Conservation (phyloP, 1,284 basidiomycete species). For the Naganishia liquefaciens region DNA sequence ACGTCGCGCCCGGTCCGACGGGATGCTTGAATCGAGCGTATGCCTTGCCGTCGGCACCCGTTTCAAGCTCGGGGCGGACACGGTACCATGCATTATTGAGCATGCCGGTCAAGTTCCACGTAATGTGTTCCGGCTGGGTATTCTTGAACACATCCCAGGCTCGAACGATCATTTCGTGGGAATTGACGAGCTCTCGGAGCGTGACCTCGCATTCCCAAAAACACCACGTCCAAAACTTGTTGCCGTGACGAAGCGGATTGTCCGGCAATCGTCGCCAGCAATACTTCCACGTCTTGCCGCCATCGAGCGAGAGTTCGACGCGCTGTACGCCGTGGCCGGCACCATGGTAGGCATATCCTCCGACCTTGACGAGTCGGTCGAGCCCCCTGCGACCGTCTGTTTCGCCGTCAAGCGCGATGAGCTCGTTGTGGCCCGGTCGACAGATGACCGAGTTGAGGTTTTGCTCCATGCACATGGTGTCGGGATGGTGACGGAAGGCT, state of each 20-base stretch:
- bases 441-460: constrained; percentile 34
- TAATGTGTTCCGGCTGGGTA: constrained; percentile 37
- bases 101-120: constrained; percentile 35
- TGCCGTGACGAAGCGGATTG: constrained; percentile 34
- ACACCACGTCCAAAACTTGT: constrained; percentile 34
- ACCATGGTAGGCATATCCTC: constrained; percentile 35
- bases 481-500: constrained; percentile 36
- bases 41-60: constrained; percentile 17
- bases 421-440: constrained; percentile 33
- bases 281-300: constrained; percentile 35
- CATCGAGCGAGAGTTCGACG: constrained; percentile 36
- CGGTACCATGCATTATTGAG: constrained; percentile 35
- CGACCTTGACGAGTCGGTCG: constrained; percentile 26
- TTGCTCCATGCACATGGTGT: constrained; percentile 35
- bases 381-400: constrained; percentile 7
- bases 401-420: constrained; percentile 30
- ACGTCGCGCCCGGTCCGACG: constrained; percentile 31
- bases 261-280: constrained; percentile 34
- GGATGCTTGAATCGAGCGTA: constrained; percentile 32
- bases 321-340: constrained; percentile 30
- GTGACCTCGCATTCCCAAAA: constrained; percentile 35
- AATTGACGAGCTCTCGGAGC: constrained; percentile 31
- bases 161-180: constrained; percentile 30
- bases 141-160: constrained; percentile 36
- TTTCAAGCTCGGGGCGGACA: constrained; percentile 19